phyloP scores from a whole-genome alignment of 2,329 filamentous ascomycete species.

The Arthrobotrys iridis region DNA sequence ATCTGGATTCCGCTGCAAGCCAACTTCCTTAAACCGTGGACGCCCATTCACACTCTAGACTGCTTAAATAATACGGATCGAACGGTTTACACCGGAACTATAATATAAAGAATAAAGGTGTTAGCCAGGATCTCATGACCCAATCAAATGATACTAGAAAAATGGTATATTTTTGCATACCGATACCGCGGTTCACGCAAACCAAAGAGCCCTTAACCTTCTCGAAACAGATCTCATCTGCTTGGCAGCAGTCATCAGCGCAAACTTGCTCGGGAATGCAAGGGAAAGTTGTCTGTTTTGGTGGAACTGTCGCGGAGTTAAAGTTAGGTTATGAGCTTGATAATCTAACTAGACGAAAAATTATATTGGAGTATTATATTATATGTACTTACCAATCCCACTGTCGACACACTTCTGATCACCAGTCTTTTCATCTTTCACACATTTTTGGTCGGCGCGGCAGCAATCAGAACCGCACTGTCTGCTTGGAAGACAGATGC shows the following conservation, averaged over 20 bases:
- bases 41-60: too few species aligned
- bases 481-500: conserved; percentile 19
- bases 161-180: not conserved
- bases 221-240: conserved; percentile 8
- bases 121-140: not conserved
- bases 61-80: too few species aligned
- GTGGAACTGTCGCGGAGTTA: not conserved
- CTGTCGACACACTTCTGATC: conserved; percentile 12
- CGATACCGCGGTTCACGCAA: conserved; percentile 13
- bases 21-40: too few species aligned
- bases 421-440: conserved; percentile 12
- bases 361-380: too few species aligned
- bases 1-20: too few species aligned
- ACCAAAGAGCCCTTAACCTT: conserved; percentile 1
- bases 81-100: not conserved
- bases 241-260: conserved; percentile 1
- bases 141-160: not conserved
- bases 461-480: conserved; percentile 6
- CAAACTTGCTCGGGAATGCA: conserved; percentile 8
- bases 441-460: not conserved
- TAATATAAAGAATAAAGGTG: not conserved
- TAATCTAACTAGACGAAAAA: too few species aligned
- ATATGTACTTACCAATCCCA: not conserved
- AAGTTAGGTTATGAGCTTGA: too few species aligned
- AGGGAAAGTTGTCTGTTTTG: not conserved